Percentiles rank a stretch among this genome's conserved stretches.
Evolutionary conservation across 768 basidiomycete species (phyloP).

Genomic region (Pulveroboletus sp.): DNA sequence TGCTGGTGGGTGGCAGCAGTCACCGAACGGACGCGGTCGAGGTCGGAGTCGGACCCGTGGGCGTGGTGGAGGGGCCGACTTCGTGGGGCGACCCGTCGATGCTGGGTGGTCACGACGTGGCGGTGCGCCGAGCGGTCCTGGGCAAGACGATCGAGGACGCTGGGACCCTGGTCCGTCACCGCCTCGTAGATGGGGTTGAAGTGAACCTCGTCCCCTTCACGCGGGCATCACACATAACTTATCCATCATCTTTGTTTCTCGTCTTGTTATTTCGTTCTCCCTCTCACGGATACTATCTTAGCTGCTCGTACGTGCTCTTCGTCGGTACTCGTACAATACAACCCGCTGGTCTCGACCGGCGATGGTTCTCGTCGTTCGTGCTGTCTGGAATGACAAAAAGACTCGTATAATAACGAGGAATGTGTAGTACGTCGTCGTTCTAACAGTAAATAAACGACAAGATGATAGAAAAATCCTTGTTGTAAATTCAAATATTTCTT

Average conservation of each 20-base stretch:
- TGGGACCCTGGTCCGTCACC: constrained; percentile 29
- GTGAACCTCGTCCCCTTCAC: too few relatives aligned
- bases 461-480: not conserved
- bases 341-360: constrained; percentile 2
- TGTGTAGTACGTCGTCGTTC: not conserved
- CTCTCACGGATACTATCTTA: constrained; percentile 10
- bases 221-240: constrained; percentile 24
- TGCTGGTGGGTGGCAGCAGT: constrained; percentile 26
- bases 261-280: not conserved
- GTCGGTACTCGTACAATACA: constrained; percentile 18
- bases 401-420: constrained; percentile 1
- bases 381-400: constrained; percentile 3
- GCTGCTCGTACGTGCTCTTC: not conserved
- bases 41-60: constrained; percentile 31
- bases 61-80: constrained; percentile 19
- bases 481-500: too few relatives aligned
- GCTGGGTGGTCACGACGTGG: constrained; percentile 31
- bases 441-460: not conserved
- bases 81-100: constrained; percentile 44
- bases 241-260: constrained; percentile 20
- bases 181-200: constrained; percentile 25
- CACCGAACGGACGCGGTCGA: constrained; percentile 31
- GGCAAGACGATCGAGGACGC: constrained; percentile 21
- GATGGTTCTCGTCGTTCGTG: not conserved
- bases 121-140: constrained; percentile 23